phyloP scores from a whole-genome alignment of 2,329 filamentous ascomycete genomes.

The Delphinella strobiligena region DNA sequence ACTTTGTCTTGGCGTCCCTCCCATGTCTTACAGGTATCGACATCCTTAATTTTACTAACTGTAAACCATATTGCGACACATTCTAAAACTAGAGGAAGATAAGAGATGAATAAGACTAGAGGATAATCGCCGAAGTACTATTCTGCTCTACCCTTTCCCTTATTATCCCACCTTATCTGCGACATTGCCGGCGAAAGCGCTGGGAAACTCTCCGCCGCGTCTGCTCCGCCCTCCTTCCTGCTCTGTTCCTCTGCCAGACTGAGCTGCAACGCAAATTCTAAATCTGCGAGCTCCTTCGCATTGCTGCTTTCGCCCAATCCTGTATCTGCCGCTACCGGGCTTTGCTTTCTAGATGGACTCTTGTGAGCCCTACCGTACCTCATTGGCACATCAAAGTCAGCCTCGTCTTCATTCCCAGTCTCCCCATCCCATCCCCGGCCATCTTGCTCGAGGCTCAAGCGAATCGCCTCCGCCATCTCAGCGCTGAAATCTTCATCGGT shows the following conservation, averaged over 20 bases:
- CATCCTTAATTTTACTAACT: too few relatives aligned
- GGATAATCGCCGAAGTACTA: conserved; percentile 9
- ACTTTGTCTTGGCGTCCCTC: too few relatives aligned
- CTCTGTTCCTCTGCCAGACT: conserved; percentile 49
- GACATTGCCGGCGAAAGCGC: conserved; percentile 14
- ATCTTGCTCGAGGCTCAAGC: conserved; percentile 30
- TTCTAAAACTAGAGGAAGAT: too few relatives aligned
- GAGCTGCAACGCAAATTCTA: conserved; percentile 50
- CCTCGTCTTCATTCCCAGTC: not conserved
- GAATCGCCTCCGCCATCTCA: conserved; percentile 52
- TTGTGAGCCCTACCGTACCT: conserved; percentile 28
- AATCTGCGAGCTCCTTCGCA: conserved; percentile 39
- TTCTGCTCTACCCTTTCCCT: conserved; percentile 18
- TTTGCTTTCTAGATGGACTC: conserved; percentile 13
- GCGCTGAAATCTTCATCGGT: conserved; percentile 40
- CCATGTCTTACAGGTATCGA: too few relatives aligned
- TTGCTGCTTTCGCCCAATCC: conserved; percentile 24
- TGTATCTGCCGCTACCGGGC: conserved; percentile 9
- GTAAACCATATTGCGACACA: too few relatives aligned
- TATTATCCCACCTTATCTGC: conserved; percentile 2
- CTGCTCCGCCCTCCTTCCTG: conserved; percentile 12
- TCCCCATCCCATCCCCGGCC: conserved; percentile 2
- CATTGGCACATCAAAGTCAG: conserved; percentile 32
- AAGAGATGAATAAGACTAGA: too few relatives aligned
- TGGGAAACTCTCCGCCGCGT: conserved; percentile 16